Evolutionary conservation across 2,329 filamentous ascomycete genomes (phyloP).

Genomic region (Emergomyces orientalis): DNA sequence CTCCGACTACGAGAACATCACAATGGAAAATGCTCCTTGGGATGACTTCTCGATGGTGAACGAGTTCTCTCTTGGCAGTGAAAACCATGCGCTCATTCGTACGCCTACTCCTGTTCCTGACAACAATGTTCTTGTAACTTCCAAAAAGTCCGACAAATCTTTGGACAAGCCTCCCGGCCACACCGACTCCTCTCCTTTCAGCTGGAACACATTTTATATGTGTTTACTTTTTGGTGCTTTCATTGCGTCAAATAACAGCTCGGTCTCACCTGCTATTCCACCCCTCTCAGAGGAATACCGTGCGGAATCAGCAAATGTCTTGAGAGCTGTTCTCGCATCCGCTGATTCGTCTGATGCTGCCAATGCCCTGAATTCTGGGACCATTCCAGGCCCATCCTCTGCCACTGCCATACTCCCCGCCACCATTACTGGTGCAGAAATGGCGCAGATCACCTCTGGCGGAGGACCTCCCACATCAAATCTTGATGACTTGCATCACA

Average conservation of each 20-base stretch:
- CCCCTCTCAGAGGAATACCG: conserved; percentile 40
- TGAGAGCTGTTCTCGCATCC: conserved; percentile 39
- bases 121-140: conserved; percentile 33
- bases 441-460: conserved; percentile 31
- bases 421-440: conserved; percentile 31
- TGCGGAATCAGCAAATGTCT: conserved; percentile 39
- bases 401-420: conserved; percentile 22
- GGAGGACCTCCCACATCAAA: conserved; percentile 23
- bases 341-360: conserved; percentile 36
- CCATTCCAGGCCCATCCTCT: conserved; percentile 20
- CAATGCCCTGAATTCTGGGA: conserved; percentile 40
- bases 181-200: conserved; percentile 59
- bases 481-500: conserved; percentile 58
- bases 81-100: conserved; percentile 25
- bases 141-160: conserved; percentile 29
- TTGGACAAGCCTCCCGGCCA: conserved; percentile 36
- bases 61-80: conserved; percentile 42
- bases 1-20: conserved; percentile 72
- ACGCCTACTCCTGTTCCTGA: conserved; percentile 19
- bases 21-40: conserved; percentile 69
- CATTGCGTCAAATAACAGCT: conserved; percentile 74
- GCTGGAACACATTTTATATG: conserved; percentile 70
- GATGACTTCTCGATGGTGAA: conserved; percentile 71
- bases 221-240: conserved; percentile 94
- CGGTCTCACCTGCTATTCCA: conserved; percentile 50